Percentiles rank a stretch among this genome's conserved stretches.
These are phyloP conservation scores for Gentiana dahurica DNA, from an alignment of 257 asterid species.

Conservation along the genomic window DNA sequence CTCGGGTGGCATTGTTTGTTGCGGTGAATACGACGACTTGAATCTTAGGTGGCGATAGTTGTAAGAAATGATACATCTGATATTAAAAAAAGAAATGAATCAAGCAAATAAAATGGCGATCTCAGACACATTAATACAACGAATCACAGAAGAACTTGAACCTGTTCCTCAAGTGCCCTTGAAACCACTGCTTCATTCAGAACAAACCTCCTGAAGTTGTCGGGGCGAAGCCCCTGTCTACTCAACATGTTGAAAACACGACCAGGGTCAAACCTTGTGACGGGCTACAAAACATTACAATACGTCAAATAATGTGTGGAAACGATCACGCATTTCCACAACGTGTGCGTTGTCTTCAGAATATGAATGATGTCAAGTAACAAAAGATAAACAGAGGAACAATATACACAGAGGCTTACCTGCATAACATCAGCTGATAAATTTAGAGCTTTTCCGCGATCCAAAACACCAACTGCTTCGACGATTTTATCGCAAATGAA, in stretches of 20 bases:
- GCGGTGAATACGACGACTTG: slow-evolving; percentile 44
- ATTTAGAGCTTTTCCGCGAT: too few relatives aligned
- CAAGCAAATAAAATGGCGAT: neutral
- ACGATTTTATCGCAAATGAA: too few relatives aligned
- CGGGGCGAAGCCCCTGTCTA: slow-evolving; percentile 37
- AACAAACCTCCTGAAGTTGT: slow-evolving; percentile 33
- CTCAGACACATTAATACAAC: too few relatives aligned
- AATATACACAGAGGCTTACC: too few relatives aligned
- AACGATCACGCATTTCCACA: too few relatives aligned
- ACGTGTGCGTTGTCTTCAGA: too few relatives aligned
- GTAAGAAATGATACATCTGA: slow-evolving; percentile 39
- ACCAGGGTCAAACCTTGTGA: slow-evolving; percentile 14
- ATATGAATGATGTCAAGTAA: too few relatives aligned
- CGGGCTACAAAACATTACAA: too few relatives aligned
- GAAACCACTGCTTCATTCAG: slow-evolving; percentile 45
- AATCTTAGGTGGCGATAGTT: slow-evolving; percentile 37
- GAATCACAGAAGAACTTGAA: neutral
- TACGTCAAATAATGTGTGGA: too few relatives aligned
- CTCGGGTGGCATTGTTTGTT: slow-evolving; percentile 36
- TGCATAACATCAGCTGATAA: too few relatives aligned
- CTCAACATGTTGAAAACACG: slow-evolving; percentile 42
- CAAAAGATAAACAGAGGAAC: too few relatives aligned
- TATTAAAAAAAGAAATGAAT: neutral
- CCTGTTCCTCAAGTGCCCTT: slow-evolving; percentile 41
- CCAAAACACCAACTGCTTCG: too few relatives aligned